Evolutionary conservation across 805 yeast genomes (phyloP).

Genomic region (Clavispora phyllophila): DNA sequence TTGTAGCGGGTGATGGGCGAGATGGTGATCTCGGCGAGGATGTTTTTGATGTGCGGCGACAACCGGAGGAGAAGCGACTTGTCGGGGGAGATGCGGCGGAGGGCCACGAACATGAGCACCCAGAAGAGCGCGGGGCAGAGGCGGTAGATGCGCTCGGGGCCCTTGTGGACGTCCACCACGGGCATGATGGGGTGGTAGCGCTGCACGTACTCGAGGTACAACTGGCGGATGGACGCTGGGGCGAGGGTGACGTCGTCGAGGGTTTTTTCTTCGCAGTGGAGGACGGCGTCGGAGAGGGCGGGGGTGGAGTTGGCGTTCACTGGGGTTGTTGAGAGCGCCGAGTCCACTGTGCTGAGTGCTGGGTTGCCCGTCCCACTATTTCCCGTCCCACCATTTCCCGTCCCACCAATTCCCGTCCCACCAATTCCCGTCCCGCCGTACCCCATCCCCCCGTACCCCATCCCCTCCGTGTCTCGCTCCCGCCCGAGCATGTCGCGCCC

Average conservation of each 20-base stretch:
- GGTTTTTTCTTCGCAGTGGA: constrained; percentile 60
- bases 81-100: constrained; percentile 51
- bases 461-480: too few relatives aligned
- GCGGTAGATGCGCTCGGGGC: constrained; percentile 75
- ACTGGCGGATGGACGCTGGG: constrained; percentile 53
- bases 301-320: neutral
- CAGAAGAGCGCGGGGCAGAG: constrained; percentile 88
- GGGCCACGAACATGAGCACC: constrained; percentile 84
- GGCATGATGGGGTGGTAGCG: constrained; percentile 84
- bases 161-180: constrained; percentile 73
- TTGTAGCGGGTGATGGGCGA: constrained; percentile 84
- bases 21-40: constrained; percentile 81
- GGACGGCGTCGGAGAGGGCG: constrained; percentile 26
- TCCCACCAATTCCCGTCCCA: too few relatives aligned
- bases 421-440: too few relatives aligned
- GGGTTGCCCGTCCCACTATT: too few relatives aligned
- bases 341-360: too few relatives aligned
- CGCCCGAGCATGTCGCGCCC: too few relatives aligned
- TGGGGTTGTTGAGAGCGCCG: neutral
- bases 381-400: too few relatives aligned
- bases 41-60: constrained; percentile 66
- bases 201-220: constrained; percentile 67
- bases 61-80: constrained; percentile 50
- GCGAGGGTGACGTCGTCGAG: constrained; percentile 64
- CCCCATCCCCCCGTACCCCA: too few relatives aligned